phyloP scores from a whole-genome alignment of 2,329 filamentous ascomycete genomes.

The Juglanconis oblonga region DNA sequence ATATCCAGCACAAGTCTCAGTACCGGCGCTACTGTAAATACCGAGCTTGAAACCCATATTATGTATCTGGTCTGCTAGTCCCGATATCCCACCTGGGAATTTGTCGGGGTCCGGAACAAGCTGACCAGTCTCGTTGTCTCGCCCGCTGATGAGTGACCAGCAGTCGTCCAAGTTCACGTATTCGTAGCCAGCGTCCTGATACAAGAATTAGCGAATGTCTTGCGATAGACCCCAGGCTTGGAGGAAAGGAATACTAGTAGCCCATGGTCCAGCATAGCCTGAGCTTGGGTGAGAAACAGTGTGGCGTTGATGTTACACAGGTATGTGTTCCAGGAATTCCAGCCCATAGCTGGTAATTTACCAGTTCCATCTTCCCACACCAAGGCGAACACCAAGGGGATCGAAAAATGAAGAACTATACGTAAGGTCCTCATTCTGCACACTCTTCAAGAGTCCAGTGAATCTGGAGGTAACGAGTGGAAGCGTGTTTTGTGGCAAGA shows the following conservation, averaged over 20 bases:
- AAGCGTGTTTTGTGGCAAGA: background rate
- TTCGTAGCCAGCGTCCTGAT: constrained; percentile 1
- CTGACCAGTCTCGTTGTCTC: background rate
- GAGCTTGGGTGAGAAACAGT: background rate
- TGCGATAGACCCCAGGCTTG: background rate
- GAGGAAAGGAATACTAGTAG: background rate
- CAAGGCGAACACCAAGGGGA: background rate
- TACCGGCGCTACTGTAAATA: constrained; percentile 8
- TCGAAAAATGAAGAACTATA: background rate
- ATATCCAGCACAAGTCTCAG: constrained; percentile 6
- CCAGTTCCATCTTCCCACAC: constrained; percentile 4
- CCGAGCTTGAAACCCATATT: constrained; percentile 6
- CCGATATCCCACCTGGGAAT: constrained; percentile 6
- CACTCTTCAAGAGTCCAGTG: background rate
- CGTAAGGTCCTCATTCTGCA: background rate
- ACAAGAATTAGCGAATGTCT: background rate
- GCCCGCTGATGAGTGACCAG: constrained; percentile 7
- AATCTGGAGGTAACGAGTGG: background rate
- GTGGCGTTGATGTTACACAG: constrained; percentile 3
- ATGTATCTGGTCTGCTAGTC: constrained; percentile 5
- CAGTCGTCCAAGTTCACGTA: constrained; percentile 12
- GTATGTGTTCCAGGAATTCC: constrained; percentile 12
- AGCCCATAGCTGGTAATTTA: constrained; percentile 3
- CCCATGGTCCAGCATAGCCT: constrained; percentile 8
- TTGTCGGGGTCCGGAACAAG: background rate